Base-by-base conservation (phyloP, 176 grass and related monocot genomes). In the Miscanthus lutarioriparius region DNA sequence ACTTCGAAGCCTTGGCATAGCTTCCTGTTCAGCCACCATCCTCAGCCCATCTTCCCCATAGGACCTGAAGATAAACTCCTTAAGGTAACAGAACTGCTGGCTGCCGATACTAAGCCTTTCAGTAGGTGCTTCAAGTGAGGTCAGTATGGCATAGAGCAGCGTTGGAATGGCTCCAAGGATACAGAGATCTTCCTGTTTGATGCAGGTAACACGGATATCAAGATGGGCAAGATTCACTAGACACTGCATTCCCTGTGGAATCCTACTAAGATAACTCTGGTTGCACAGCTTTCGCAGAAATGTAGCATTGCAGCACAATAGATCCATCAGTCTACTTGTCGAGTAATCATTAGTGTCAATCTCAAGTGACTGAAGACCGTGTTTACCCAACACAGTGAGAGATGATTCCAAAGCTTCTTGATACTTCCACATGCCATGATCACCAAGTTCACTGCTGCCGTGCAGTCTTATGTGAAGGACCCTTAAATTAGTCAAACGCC, bases 201-300 rank as follows among this genome's bases (percentile, higher is more conserved):
- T n/a, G n/a, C n/a, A n/a, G n/a, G n/a, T n/a, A n/a, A n/a, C n/a
- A n/a, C n/a, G n/a, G n/a, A n/a, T n/a, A n/a, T n/a, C n/a, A n/a
- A n/a, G n/a, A n/a, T n/a, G n/a, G n/a, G n/a, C 73, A 20, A 75
- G 47, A 36, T 75, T 75, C 32, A 51, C 48, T 3, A 75, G 73
- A 36, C 28, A 56, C 9, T 16, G 27, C 28, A 75, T 75, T 51
- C 73, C 20, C 10, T 28, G 28, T 22, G 73, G 73, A 75, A 75
- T 8, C 30, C 30, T 36, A 36, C 48, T 56, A 0, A 75, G 8
- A 37, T 56, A 56, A 13, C 48, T 56, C 19, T 33, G 73, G 5
- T 56, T 56, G 48, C 73, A 54, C 10, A 75, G 73, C 47, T 75
- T 75, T 6, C 73, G 30, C 9, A 75, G 28, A n/a, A 2, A 75